A percentile compares a stretch with the other conserved stretches of the same genome.
Conservation (phyloP, 768 basidiomycete species). For the Tricholoma hemisulphureum region DNA sequence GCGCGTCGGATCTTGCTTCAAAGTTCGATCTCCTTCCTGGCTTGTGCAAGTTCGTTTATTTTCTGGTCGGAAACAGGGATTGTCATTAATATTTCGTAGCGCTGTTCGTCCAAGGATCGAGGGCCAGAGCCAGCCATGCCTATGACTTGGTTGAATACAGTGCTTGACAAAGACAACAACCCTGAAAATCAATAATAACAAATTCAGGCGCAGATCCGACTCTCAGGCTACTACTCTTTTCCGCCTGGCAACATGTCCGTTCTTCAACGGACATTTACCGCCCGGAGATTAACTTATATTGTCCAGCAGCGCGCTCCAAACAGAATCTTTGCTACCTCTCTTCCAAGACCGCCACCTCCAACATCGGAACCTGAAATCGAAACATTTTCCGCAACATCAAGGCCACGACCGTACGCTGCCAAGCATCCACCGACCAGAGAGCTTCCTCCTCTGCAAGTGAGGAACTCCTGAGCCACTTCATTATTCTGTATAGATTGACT, state of each 20-base stretch:
- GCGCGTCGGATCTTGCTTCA: slow-evolving; percentile 29
- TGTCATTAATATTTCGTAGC: neutral
- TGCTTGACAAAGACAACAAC: neutral
- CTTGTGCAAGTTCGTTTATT: slow-evolving; percentile 5
- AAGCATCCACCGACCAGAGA: slow-evolving; percentile 30
- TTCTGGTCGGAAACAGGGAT: neutral
- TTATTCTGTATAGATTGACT: neutral
- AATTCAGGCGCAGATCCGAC: neutral
- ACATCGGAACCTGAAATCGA: slow-evolving; percentile 19
- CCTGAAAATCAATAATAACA: neutral
- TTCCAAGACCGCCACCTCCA: slow-evolving; percentile 17
- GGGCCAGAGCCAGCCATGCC: neutral
- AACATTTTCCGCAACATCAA: slow-evolving; percentile 31
- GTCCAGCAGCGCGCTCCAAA: neutral
- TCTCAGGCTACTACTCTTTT: neutral
- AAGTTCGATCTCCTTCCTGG: slow-evolving; percentile 15
- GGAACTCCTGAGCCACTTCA: neutral
- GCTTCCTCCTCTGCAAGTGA: slow-evolving; percentile 37
- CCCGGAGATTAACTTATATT: neutral
- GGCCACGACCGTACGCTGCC: slow-evolving; percentile 38
- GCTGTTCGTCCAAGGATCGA: neutral
- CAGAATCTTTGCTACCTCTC: neutral
- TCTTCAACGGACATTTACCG: neutral
- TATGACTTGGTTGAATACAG: slow-evolving; percentile 4
- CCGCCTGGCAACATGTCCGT: neutral